Base-by-base conservation (phyloP, 371 early-diverging fungal species). In the Sporodiniella umbellata region DNA sequence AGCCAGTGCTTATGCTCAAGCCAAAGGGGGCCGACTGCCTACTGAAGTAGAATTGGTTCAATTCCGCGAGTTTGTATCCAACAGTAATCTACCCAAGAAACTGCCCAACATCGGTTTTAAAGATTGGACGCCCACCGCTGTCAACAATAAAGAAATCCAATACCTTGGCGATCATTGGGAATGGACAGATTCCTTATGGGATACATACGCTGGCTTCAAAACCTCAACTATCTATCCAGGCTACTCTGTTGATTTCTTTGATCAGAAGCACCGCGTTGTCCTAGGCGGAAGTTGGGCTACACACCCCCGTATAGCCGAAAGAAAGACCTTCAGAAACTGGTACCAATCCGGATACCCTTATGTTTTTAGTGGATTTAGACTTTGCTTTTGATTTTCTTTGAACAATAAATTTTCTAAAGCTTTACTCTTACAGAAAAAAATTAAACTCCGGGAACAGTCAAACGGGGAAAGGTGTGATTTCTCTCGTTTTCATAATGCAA, bases 231-330 rank as follows among this genome's bases (percentile, higher is more conserved):
- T 88, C 24, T 95, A 95, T 60, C 94, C 94, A 7, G 94, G 93
- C 0, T 95, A 94, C 66, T 88, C 92, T 11, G 61, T 79, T 8
- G 95, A 95, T 56, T 95, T 95, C 57, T 92, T 93, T 57, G 92
- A 93, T 56, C 84, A 75, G n/a, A 88, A 90, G 52, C 94, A 95
- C 68, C 70, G 75, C 48, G 84, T 88, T 2, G 72, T 95, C 8
- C 58, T 91, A 24, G 95, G 95, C 43, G 95, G 78, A 0, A 85
- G 86, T 5, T 95, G 92, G 88, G 91, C 91, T 12, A 95, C 94
- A 0, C 88, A 88, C 42, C 91, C 91, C 6, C 58, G 87, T 17
- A 75, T 94, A 11, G 85, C 88, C 8, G 76, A 75, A 33, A 69
- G 95, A 14, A 54, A 60, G 26, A 79, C 87, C 0, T 89, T 92